These are phyloP conservation scores for Seiridium cupressi DNA, from an alignment of 2,329 filamentous ascomycete genomes.

Conservation along the genomic window DNA sequence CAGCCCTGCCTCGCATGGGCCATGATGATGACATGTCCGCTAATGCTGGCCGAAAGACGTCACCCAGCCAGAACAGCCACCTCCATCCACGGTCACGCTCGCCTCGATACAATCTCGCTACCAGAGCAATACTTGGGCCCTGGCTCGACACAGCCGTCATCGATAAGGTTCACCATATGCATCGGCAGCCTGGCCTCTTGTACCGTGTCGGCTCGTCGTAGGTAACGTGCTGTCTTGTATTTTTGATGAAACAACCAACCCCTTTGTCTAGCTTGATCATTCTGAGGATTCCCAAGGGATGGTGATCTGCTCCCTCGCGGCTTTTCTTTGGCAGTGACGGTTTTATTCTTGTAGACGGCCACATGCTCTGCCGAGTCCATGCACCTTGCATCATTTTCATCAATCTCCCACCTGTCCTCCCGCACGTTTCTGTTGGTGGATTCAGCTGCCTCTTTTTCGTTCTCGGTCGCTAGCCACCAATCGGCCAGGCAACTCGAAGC, in stretches of 20 bases:
- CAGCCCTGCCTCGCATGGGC: conserved; percentile 4
- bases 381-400: neutral
- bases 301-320: neutral
- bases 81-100: neutral
- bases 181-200: too few relatives aligned
- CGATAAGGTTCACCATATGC: neutral
- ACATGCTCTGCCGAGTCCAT: neutral
- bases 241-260: too few relatives aligned
- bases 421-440: neutral
- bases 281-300: conserved; percentile 1
- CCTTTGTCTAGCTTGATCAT: neutral
- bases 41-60: neutral
- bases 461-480: neutral
- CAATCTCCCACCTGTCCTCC: neutral
- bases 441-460: neutral
- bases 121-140: neutral
- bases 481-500: neutral
- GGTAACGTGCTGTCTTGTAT: too few relatives aligned
- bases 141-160: neutral
- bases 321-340: neutral
- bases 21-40: conserved; percentile 7
- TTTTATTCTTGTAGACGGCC: neutral
- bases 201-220: too few relatives aligned
- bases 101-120: neutral
- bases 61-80: conserved; percentile 2